Percentiles rank a stretch among this genome's conserved stretches.
These are phyloP conservation scores for Diaporthe aspalathi DNA, from an alignment of 2,329 filamentous ascomycete species.

Conservation along the genomic window DNA sequence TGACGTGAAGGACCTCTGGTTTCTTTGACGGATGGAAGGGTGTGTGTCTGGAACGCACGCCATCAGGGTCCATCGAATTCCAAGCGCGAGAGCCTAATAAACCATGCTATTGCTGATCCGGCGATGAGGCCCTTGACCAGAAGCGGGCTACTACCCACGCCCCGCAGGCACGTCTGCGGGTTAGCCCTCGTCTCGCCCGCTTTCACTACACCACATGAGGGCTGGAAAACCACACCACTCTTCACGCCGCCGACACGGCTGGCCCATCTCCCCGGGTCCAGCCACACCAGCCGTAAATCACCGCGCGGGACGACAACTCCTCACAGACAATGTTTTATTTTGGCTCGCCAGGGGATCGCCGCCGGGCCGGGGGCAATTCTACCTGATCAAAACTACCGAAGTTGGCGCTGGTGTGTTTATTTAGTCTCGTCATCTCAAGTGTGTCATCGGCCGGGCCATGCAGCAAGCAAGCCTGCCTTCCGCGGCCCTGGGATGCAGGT, in stretches of 20 bases:
- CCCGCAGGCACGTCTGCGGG: slow-evolving; percentile 5
- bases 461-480: no score
- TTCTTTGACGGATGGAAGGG: background rate
- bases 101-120: slow-evolving; percentile 24
- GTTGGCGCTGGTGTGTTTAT: slow-evolving; percentile 1
- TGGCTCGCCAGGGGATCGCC: slow-evolving; percentile 6
- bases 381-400: slow-evolving; percentile 14
- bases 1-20: background rate
- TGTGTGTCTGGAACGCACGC: slow-evolving; percentile 18
- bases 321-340: no score
- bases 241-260: background rate
- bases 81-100: slow-evolving; percentile 12
- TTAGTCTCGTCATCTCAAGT: slow-evolving; percentile 18
- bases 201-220: background rate
- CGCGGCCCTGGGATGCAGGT: slow-evolving; percentile 12
- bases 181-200: slow-evolving; percentile 13
- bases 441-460: slow-evolving; percentile 16
- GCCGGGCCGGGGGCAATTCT: slow-evolving; percentile 23
- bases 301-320: slow-evolving; percentile 2
- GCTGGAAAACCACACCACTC: background rate
- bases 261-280: slow-evolving; percentile 19
- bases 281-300: background rate
- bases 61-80: slow-evolving; percentile 23
- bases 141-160: slow-evolving; percentile 2
- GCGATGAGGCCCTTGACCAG: background rate